Conservation (phyloP, 2,329 filamentous ascomycete species). For the Arthrobotrys sinensis region DNA sequence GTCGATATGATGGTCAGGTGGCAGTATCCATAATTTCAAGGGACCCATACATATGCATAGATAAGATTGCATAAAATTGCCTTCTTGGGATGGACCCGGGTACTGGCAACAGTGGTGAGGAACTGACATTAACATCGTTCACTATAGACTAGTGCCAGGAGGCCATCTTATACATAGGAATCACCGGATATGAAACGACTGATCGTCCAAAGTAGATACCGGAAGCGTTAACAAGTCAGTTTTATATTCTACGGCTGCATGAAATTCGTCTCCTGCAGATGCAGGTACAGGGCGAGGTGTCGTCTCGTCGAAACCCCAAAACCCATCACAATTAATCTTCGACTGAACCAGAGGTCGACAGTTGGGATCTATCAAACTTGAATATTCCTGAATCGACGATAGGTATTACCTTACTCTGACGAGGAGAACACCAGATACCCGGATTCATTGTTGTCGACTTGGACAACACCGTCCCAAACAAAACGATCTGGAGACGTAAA, state of each 20-base stretch:
- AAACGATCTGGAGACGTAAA: neutral
- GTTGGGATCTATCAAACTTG: neutral
- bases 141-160: neutral
- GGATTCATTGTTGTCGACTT: neutral
- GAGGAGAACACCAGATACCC: no score
- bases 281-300: slow-evolving; percentile 41
- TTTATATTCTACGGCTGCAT: slow-evolving; percentile 47
- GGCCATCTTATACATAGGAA: slow-evolving; percentile 21
- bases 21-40: slow-evolving; percentile 44
- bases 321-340: neutral
- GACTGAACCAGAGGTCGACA: neutral
- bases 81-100: slow-evolving; percentile 25
- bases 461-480: neutral
- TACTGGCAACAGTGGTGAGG: slow-evolving; percentile 6
- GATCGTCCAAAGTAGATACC: slow-evolving; percentile 46
- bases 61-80: slow-evolving; percentile 52
- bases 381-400: no score
- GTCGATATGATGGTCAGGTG: slow-evolving; percentile 35
- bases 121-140: slow-evolving; percentile 1
- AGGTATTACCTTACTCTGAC: neutral
- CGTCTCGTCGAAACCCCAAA: slow-evolving; percentile 1
- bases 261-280: slow-evolving; percentile 54
- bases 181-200: slow-evolving; percentile 41
- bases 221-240: slow-evolving; percentile 24
- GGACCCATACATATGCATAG: slow-evolving; percentile 40